Evolutionary conservation across 139 green algal genomes (phyloP).

Genomic region (Parachlorella kessleri): DNA sequence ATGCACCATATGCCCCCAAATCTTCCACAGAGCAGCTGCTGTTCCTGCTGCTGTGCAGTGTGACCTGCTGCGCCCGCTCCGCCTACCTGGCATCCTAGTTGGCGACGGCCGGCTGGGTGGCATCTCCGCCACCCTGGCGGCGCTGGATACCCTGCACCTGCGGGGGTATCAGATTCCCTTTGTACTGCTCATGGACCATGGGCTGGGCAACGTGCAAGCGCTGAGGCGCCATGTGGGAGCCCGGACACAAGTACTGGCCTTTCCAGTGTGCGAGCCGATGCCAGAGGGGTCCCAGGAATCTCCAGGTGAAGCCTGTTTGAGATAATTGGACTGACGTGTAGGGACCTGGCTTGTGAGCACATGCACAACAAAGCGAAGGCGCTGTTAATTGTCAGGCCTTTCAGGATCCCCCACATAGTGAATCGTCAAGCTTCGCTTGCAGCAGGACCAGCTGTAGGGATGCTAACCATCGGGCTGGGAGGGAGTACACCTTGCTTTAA

Average conservation of each 20-base stretch:
- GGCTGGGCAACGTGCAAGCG: slow-evolving; percentile 40
- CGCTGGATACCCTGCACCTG: slow-evolving; percentile 71
- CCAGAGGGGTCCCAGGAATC: no score
- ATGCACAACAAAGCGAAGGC: no score
- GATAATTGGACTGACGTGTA: no score
- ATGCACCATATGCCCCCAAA: neutral
- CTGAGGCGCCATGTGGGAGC: slow-evolving; percentile 21
- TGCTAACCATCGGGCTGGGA: no score
- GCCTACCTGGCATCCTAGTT: slow-evolving; percentile 89
- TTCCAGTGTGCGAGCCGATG: slow-evolving; percentile 12
- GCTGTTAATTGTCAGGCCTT: no score
- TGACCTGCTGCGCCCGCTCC: slow-evolving; percentile 77
- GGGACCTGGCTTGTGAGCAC: no score
- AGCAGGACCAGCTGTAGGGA: no score
- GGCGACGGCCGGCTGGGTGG: slow-evolving; percentile 89
- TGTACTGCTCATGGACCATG: slow-evolving; percentile 63
- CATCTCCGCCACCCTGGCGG: slow-evolving; percentile 88
- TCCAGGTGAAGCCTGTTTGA: no score
- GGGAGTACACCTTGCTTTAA: no score
- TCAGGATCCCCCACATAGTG: no score
- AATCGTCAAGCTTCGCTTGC: no score
- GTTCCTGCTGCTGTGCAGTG: slow-evolving; percentile 56
- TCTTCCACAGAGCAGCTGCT: neutral
- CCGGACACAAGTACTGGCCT: slow-evolving; percentile 6
- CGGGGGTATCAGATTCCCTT: slow-evolving; percentile 80